A percentile compares a stretch with the other conserved stretches of the same genome.
Conservation (phyloP, 2,329 filamentous ascomycete species). For the Stagonosporopsis rhizophila region DNA sequence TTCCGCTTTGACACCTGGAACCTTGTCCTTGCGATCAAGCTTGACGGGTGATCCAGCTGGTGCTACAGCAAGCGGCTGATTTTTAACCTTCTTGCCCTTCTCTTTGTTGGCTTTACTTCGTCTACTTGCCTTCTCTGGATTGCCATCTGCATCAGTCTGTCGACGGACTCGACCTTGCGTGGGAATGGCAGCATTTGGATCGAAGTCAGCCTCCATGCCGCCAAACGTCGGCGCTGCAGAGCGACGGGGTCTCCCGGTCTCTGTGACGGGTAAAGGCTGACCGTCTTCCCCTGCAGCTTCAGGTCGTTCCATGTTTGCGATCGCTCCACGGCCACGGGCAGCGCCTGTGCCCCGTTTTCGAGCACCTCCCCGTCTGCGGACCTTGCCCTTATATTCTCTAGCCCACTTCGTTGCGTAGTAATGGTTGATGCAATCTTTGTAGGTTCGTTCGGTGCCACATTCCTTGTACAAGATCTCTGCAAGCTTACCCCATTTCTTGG, state of each 20-base stretch:
- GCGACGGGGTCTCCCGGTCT: conserved; percentile 58
- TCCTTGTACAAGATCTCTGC: conserved; percentile 65
- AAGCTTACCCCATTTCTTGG: conserved; percentile 84
- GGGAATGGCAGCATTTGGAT: conserved; percentile 51
- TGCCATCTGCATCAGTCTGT: conserved; percentile 42
- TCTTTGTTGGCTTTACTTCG: conserved; percentile 51
- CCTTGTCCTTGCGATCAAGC: conserved; percentile 43
- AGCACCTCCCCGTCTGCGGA: conserved; percentile 48
- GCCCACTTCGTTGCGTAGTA: conserved; percentile 83
- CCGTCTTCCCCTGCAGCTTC: conserved; percentile 51
- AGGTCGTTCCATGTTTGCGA: conserved; percentile 56
- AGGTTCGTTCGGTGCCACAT: conserved; percentile 66
- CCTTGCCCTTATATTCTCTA: conserved; percentile 77
- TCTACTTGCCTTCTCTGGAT: conserved; percentile 50
- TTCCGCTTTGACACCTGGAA: conserved; percentile 43
- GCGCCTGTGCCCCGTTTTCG: conserved; percentile 42
- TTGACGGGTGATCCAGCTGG: conserved; percentile 47
- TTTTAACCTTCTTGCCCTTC: conserved; percentile 52
- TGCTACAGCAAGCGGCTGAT: conserved; percentile 50
- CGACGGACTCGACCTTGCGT: conserved; percentile 46
- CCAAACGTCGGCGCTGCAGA: conserved; percentile 74
- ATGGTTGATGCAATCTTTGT: conserved; percentile 82
- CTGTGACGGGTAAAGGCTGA: conserved; percentile 51
- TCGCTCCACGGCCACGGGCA: conserved; percentile 64
- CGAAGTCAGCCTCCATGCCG: conserved; percentile 69